Base-by-base conservation (phyloP, 208 protist genomes). In the Novymonas esmeraldas region DNA sequence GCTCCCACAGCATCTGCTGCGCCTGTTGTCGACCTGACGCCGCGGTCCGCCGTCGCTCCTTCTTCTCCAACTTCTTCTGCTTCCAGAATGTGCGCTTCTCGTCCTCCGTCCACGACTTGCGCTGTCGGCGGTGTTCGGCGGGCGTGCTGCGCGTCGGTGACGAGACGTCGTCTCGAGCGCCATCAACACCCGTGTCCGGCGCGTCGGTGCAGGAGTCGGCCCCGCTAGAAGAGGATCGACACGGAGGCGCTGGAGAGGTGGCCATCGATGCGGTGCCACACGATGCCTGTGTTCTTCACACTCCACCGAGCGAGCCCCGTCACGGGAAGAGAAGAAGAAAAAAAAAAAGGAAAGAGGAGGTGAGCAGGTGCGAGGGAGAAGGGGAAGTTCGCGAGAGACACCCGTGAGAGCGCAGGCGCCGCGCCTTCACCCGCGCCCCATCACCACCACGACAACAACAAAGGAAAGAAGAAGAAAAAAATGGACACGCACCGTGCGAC, bases 71-170 rank as follows among this genome's bases (percentile, higher is more conserved):
- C 58, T 87, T 85, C 64, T 91, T 90, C 24, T 67, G 54, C 46
- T 69, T 65, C 89, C 89, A 95, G 51, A 82, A 92, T 5, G 28
- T 77, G 2, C 62, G 55, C 59, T 84, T 76, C 52, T 91, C 79
- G 29, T 88, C 85, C 18, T 66, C 75, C 3, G 80, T 77, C 81
- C 79, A 92, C 28, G 34, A 65, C 71, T 84, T 80, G 61, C 84
- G 79, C 18, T 88, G 75, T 10, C 73, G 81, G 20, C 59, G 58
- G 46, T 73, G 64, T 7, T 51, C 61, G 4, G 7, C 3, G 0
- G 54, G 49, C 0, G 56, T 46, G 39, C 24, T 11, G 1, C 29
- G 38, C 13, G 26, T 46, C 9, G 24, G 11, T 16, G 28, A n/a
- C 1, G 22, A 4, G 4, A 0, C 38, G 42, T n/a, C 34, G 42